phyloP scores from a whole-genome alignment of 1,139 yeast species.

The Magnusiomyces tetraspermus region DNA sequence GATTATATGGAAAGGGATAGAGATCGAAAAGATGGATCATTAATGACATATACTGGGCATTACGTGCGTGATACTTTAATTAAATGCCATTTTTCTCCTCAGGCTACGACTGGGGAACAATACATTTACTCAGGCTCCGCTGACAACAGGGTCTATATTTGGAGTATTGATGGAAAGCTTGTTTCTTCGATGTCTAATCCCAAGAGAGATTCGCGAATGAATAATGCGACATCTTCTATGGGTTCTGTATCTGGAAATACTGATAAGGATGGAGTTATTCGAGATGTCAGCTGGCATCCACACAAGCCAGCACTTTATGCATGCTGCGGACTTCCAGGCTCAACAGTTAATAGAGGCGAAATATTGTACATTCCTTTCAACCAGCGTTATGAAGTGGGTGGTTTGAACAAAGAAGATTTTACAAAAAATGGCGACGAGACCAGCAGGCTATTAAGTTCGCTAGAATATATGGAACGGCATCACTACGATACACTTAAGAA shows the following conservation, averaged over 20 bases:
- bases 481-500: neutral
- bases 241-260: neutral
- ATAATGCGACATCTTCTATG: neutral
- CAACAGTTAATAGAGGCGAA: neutral
- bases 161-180: conserved; percentile 29
- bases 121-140: conserved; percentile 30
- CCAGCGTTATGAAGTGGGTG: neutral
- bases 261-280: neutral
- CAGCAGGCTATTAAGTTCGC: no score
- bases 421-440: neutral
- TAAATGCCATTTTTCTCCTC: conserved; percentile 30
- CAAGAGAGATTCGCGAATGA: neutral
- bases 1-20: conserved; percentile 20
- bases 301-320: conserved; percentile 16
- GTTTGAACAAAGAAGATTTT: neutral
- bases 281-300: conserved; percentile 20
- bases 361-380: conserved; percentile 1
- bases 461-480: no score
- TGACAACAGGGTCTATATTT: conserved; percentile 27
- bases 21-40: conserved; percentile 25
- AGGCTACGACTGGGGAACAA: conserved; percentile 24
- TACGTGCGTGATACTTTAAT: conserved; percentile 27
- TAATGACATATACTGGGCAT: conserved; percentile 30
- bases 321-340: neutral
- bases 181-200: conserved; percentile 9